Percentiles rank a stretch among this genome's conserved stretches.
These are phyloP conservation scores for Dipsacomyces acuminosporus DNA, from an alignment of 371 early-diverging fungal species.

Conservation along the genomic window DNA sequence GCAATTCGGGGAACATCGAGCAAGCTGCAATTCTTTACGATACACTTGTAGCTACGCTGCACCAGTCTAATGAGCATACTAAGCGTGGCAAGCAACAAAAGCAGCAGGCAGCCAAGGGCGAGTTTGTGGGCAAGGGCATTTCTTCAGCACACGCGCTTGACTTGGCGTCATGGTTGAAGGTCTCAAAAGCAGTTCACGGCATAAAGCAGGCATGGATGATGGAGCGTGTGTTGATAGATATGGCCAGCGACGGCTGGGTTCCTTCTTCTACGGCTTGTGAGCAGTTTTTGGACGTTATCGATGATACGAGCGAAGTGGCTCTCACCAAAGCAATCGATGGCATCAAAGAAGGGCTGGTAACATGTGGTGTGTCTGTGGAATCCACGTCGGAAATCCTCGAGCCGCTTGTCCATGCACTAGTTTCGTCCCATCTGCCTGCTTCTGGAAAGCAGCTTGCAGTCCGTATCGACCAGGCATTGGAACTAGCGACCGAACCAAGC, in stretches of 20 bases:
- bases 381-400: not conserved
- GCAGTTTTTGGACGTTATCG: conserved; percentile 7
- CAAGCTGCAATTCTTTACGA: conserved; percentile 32
- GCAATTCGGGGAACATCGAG: conserved; percentile 16
- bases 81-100: no score
- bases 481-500: conserved; percentile 1
- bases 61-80: no score
- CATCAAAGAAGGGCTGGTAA: not conserved
- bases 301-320: conserved; percentile 5
- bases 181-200: not conserved
- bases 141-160: conserved; percentile 10
- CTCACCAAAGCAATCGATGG: conserved; percentile 2
- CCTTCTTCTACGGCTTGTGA: conserved; percentile 14
- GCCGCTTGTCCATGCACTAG: conserved; percentile 19
- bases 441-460: not conserved
- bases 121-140: no score
- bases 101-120: no score
- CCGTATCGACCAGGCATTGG: conserved; percentile 28
- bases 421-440: not conserved
- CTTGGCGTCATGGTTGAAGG: conserved; percentile 5
- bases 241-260: conserved; percentile 15
- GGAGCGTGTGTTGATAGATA: conserved; percentile 18
- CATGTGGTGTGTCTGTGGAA: not conserved
- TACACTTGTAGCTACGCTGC: conserved; percentile 9
- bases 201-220: conserved; percentile 27